Base-by-base conservation (phyloP, 1,139 yeast species). In the Kluyveromyces marxianus region DNA sequence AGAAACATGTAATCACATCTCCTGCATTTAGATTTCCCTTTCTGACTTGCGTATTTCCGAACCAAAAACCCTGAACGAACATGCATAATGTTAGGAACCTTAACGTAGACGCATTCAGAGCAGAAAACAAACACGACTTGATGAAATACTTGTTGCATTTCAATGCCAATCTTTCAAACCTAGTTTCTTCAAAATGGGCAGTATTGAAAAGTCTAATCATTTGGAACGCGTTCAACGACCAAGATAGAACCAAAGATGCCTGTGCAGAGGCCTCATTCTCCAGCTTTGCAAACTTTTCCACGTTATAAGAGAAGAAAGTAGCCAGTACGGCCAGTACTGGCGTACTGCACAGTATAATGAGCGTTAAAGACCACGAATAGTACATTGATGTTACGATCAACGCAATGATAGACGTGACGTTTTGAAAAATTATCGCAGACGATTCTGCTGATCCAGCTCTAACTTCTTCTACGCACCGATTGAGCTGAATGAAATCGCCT, bases 21-120 rank as follows among this genome's bases (percentile, higher is more conserved):
- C 83, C 82, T 1, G 87, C 68, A 1, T 69, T 55, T 7, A 80
- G 59, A 21, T 72, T 70, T 0, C 77, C 77, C 3, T 66, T 61
- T 38, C 67, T 65, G 3, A 88, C 81, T 70, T 86, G 74, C 43
- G 71, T 68, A 35, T 82, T 76, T 3, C 97, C 98, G 65, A 81
- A 90, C 85, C 95, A 89, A 56, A 90, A 86, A 0, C 94, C 95
- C 62, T 88, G 96, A 2, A 89, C 86, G 69, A 90, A 89, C 80
- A 88, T 82, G 58, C 80, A 60, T 35, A 87, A 69, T 0, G 83
- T 72, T 5, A 89, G 54, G 21, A 77, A 68, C 54, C 82, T 76
- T 45, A 83, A 63, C 0, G 76, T 46, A 0, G 86, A 83, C 27
- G 76, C 66, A 57, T 88, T 90, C 0, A 78, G 62, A 8, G 83